Percentiles rank a stretch among this genome's conserved stretches.
phyloP scores from a whole-genome alignment of 148 eudicot genomes.

The Vaccinium darrowii region DNA sequence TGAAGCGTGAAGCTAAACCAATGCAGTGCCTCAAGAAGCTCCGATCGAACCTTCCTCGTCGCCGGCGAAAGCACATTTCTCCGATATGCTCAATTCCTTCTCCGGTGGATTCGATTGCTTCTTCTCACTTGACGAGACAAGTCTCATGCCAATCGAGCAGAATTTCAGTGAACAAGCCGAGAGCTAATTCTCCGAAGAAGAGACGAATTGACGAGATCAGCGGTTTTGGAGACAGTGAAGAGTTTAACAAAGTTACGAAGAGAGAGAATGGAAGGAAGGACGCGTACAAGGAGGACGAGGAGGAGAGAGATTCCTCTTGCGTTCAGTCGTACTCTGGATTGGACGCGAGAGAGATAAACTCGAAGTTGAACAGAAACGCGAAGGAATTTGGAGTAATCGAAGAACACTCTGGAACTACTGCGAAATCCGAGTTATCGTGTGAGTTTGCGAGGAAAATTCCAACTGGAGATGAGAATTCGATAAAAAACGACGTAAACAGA shows the following conservation, averaged over 20 bases:
- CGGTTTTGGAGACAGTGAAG: conserved; percentile 15
- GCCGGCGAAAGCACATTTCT: conserved; percentile 50
- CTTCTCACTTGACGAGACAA: conserved; percentile 21
- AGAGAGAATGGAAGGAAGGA: conserved; percentile 17
- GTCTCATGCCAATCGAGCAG: conserved; percentile 59
- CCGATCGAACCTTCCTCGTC: conserved; percentile 70
- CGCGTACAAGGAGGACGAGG: conserved; percentile 18
- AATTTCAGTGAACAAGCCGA: conserved; percentile 29
- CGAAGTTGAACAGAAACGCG: background rate
- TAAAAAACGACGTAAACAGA: conserved; percentile 8
- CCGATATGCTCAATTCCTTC: conserved; percentile 29
- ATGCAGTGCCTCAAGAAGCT: conserved; percentile 42
- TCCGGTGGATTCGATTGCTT: conserved; percentile 25
- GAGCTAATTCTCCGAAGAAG: conserved; percentile 16
- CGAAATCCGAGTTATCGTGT: conserved; percentile 14
- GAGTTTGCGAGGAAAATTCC: background rate
- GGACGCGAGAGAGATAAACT: conserved; percentile 27
- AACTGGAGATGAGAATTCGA: conserved; percentile 1
- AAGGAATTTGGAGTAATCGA: conserved; percentile 16
- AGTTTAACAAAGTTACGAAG: conserved; percentile 33
- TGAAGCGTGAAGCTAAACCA: conserved; percentile 12
- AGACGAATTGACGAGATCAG: conserved; percentile 14
- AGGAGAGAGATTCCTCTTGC: conserved; percentile 38
- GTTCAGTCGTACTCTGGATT: conserved; percentile 68
- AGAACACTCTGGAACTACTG: conserved; percentile 17